Evolutionary conservation across 257 asterid species (phyloP).

Genomic region (Nicotiana tomentosiformis): DNA sequence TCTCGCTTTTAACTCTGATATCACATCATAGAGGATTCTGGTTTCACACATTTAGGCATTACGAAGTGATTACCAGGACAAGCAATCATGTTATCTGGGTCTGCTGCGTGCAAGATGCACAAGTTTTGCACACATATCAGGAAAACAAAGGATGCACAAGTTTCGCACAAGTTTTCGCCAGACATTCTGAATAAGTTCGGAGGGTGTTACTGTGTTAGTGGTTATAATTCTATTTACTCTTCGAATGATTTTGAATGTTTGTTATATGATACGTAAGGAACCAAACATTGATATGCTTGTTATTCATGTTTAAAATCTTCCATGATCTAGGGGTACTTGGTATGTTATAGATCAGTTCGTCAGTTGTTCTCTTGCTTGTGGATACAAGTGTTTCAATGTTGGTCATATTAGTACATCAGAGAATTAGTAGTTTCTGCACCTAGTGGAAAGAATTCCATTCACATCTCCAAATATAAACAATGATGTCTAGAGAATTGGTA

Average conservation of each 20-base stretch:
- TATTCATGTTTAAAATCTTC: not conserved
- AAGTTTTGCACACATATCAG: too few species aligned
- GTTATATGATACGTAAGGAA: not conserved
- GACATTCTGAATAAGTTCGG: not conserved
- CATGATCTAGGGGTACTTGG: not conserved
- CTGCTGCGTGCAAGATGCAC: not conserved
- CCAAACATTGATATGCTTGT: not conserved
- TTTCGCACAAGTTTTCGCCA: not conserved
- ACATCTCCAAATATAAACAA: not conserved
- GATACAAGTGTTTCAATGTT: not conserved
- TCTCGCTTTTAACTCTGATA: not conserved
- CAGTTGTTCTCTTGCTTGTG: not conserved
- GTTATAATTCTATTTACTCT: not conserved
- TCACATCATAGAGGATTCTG: not conserved
- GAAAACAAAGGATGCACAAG: too few species aligned
- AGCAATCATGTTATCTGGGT: not conserved
- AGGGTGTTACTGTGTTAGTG: not conserved
- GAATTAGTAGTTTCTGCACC: not conserved
- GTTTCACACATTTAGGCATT: not conserved
- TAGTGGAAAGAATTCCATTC: not conserved
- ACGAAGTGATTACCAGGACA: not conserved
- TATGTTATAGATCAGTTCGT: not conserved
- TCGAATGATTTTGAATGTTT: not conserved
- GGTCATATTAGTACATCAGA: not conserved
- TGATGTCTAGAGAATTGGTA: not conserved